These are phyloP conservation scores for Saussurea involucrata DNA, from an alignment of 129 eudicot genomes.

Conservation along the genomic window DNA sequence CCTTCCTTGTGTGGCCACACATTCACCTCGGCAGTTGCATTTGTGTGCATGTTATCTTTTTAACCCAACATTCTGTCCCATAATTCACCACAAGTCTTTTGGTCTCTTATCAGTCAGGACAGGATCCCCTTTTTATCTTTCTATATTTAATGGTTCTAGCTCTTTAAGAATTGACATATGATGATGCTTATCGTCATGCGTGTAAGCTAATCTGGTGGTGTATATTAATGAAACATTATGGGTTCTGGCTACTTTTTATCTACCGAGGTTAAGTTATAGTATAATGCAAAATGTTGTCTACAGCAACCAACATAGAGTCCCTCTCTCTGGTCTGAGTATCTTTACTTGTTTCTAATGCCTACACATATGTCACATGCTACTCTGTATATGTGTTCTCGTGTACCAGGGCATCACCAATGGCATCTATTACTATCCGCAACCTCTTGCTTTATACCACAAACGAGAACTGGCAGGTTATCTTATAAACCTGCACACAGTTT, in stretches of 20 bases:
- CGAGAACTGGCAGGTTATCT: constrained; percentile 86
- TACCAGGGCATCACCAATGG: constrained; percentile 96
- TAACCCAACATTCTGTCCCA: no score
- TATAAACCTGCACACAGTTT: constrained; percentile 6
- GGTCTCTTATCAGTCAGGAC: no score
- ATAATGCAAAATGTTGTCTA: background rate
- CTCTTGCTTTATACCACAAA: constrained; percentile 87
- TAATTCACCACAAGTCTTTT: no score
- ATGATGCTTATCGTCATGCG: background rate
- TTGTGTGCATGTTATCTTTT: no score
- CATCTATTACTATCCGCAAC: constrained; percentile 90
- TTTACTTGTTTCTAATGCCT: background rate
- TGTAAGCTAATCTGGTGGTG: background rate
- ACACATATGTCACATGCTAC: constrained; percentile 4
- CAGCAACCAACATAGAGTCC: background rate
- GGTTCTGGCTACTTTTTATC: background rate
- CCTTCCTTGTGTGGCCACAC: no score
- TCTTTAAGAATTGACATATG: no score
- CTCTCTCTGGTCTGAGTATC: background rate
- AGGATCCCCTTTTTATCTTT: no score
- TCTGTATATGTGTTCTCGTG: constrained; percentile 10
- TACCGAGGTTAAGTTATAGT: background rate
- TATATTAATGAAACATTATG: background rate
- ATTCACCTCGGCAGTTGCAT: no score
- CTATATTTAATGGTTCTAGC: no score